phyloP scores from a whole-genome alignment of 768 basidiomycete genomes.

The Rhodotorula babjevae region DNA sequence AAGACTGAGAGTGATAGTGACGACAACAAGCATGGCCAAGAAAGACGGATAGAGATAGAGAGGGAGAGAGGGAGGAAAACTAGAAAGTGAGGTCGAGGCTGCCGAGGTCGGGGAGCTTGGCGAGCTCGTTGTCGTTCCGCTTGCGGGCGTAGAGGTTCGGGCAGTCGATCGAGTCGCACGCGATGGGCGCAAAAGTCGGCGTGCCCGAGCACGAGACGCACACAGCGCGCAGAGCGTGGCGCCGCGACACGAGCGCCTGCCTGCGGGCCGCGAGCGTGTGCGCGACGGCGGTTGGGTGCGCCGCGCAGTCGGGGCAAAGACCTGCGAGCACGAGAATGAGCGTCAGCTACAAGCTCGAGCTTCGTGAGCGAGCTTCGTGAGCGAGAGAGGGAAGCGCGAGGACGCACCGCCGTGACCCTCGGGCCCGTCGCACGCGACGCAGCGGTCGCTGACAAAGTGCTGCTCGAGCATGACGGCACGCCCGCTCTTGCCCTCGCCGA shows the following conservation, averaged over 20 bases:
- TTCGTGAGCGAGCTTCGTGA: no score
- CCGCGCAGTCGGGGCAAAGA: constrained; percentile 62
- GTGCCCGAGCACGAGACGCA: constrained; percentile 65
- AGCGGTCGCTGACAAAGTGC: constrained; percentile 31
- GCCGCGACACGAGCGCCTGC: constrained; percentile 56
- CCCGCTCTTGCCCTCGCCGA: not conserved
- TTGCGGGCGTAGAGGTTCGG: constrained; percentile 44
- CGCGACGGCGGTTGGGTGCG: constrained; percentile 56
- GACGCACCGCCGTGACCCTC: constrained; percentile 14
- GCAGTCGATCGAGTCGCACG: constrained; percentile 83
- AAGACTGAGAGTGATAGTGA: not conserved
- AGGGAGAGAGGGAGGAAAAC: constrained; percentile 42
- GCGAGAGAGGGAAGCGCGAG: constrained; percentile 1
- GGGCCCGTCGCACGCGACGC: constrained; percentile 16
- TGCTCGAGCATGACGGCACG: constrained; percentile 32
- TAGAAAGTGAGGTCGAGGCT: constrained; percentile 2
- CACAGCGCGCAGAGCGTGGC: constrained; percentile 60
- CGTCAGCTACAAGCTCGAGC: no score
- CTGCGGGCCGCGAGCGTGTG: constrained; percentile 58
- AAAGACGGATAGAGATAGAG: constrained; percentile 26
- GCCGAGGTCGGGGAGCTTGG: not conserved
- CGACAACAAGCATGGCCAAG: constrained; percentile 12
- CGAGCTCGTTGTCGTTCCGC: constrained; percentile 20
- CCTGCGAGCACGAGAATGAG: constrained; percentile 26
- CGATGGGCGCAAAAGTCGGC: constrained; percentile 57